A percentile compares a stretch with the other conserved stretches of the same genome.
phyloP scores from a whole-genome alignment of 2,329 filamentous ascomycete species.

The Scolecobasidium constrictum region DNA sequence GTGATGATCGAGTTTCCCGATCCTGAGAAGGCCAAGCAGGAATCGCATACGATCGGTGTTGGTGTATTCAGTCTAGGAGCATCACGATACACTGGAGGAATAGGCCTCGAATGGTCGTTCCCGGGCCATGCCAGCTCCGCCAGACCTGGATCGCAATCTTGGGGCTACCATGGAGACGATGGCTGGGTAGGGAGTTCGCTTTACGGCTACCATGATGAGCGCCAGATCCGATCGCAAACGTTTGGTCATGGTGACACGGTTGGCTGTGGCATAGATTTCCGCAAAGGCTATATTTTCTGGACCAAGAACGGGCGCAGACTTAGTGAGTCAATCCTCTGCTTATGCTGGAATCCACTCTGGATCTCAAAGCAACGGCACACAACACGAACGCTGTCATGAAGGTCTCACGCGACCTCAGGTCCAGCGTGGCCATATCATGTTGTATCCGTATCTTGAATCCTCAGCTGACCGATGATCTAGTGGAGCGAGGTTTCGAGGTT shows the following conservation, averaged over 20 bases:
- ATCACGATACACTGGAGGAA: not conserved
- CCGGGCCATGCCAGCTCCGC: not conserved
- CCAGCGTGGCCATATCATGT: no score
- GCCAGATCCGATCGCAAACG: not conserved
- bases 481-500: not conserved
- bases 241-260: not conserved
- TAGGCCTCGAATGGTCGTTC: not conserved
- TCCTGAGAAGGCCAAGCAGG: not conserved
- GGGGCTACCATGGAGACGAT: not conserved
- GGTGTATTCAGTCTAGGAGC: not conserved
- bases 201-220: not conserved
- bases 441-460: no score
- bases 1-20: not conserved
- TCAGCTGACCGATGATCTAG: not conserved
- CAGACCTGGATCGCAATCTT: not conserved
- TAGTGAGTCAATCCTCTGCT: not conserved
- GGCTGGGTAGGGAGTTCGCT: not conserved
- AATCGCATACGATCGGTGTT: not conserved
- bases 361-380: no score
- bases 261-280: not conserved
- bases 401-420: no score
- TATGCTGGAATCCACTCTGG: no score
- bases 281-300: not conserved
- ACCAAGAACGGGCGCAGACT: not conserved
- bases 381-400: no score